Evolutionary conservation across 805 yeast genomes (phyloP).

Genomic region (Myxozyma sirexii): DNA sequence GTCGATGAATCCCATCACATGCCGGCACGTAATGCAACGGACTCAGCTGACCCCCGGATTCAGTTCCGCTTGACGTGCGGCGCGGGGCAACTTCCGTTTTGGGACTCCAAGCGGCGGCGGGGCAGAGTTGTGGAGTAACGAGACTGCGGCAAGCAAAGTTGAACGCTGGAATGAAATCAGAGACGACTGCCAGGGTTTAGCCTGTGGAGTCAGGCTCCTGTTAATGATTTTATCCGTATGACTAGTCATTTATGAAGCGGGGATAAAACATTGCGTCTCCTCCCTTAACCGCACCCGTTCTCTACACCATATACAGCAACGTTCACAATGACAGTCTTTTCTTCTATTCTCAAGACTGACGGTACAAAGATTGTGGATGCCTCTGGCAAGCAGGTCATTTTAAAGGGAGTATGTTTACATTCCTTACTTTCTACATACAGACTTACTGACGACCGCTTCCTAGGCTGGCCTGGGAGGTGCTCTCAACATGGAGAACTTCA

Average conservation of each 20-base stretch:
- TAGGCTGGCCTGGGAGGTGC: slow-evolving; percentile 43
- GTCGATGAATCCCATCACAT: no score
- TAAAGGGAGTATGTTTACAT: slow-evolving; percentile 51
- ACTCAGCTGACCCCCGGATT: neutral
- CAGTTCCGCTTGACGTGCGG: neutral
- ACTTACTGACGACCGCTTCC: no score
- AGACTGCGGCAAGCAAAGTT: neutral
- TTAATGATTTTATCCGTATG: no score
- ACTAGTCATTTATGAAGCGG: no score
- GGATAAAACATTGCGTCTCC: no score
- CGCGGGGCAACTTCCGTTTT: neutral
- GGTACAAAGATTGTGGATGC: slow-evolving; percentile 55
- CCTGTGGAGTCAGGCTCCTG: no score
- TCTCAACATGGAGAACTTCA: slow-evolving; percentile 60
- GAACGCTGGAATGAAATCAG: no score
- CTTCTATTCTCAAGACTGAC: slow-evolving; percentile 44
- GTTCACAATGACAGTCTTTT: neutral
- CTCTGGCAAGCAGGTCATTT: slow-evolving; percentile 46
- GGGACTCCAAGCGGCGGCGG: neutral
- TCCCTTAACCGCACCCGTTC: no score
- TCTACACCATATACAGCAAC: no score
- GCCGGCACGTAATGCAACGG: no score
- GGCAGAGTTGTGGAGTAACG: neutral
- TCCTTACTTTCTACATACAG: neutral
- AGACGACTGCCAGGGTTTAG: no score